Conservation (phyloP, 1,284 basidiomycete genomes). For the Phellopilus nigrolimitatus region DNA sequence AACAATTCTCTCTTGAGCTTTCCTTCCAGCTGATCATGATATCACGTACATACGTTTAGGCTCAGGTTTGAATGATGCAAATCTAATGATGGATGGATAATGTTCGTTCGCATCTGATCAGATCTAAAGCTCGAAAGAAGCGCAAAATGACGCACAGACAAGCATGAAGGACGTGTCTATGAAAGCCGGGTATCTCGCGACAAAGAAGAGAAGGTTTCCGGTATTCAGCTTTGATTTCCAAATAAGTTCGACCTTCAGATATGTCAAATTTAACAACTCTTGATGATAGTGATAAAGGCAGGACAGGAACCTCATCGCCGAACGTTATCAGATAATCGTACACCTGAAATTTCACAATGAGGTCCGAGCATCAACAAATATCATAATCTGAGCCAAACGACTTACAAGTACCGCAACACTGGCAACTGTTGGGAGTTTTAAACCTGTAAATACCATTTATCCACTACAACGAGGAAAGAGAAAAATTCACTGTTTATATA, state of each 20-base stretch:
- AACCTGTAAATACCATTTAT: neutral
- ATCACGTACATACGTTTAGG: neutral
- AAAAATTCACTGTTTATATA: neutral
- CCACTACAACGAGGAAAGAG: neutral
- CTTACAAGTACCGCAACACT: neutral
- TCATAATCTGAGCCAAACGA: neutral
- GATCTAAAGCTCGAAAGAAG: neutral
- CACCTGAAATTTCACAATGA: neutral
- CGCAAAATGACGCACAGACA: neutral
- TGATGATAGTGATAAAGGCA: neutral
- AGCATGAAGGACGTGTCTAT: constrained; percentile 8
- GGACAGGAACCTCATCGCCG: neutral
- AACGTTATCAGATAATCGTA: neutral
- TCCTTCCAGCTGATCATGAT: neutral
- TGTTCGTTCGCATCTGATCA: no score
- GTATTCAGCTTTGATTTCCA: constrained; percentile 12
- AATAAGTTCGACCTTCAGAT: constrained; percentile 12
- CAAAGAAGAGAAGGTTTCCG: constrained; percentile 12
- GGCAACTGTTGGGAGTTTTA: neutral
- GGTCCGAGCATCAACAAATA: neutral
- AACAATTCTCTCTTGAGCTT: no score
- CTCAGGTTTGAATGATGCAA: neutral
- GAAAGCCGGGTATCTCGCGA: constrained; percentile 11
- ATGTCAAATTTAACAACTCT: neutral
- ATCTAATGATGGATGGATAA: constrained; percentile 34